phyloP scores from a whole-genome alignment of 2,329 filamentous ascomycete genomes.

The Aspergillus brunneoviolaceus region DNA sequence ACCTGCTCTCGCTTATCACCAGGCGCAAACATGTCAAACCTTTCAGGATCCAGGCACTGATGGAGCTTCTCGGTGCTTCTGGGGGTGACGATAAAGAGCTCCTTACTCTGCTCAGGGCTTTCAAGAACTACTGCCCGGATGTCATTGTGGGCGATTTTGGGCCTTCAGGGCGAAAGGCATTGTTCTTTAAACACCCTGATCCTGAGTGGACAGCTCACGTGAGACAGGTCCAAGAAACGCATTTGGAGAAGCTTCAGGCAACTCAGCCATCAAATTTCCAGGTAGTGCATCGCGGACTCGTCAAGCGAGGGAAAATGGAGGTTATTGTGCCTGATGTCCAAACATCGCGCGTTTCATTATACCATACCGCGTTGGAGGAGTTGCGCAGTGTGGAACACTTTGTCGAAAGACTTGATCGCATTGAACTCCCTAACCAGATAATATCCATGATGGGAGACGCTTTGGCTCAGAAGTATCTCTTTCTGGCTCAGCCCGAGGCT shows the following conservation, averaged over 20 bases:
- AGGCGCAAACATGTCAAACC: conserved; percentile 79
- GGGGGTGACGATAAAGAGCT: conserved; percentile 71
- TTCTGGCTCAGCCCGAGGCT: conserved; percentile 61
- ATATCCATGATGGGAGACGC: conserved; percentile 74
- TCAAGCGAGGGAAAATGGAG: conserved; percentile 52
- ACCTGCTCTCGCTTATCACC: conserved; percentile 76
- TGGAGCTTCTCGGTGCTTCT: conserved; percentile 50
- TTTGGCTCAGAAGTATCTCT: conserved; percentile 71
- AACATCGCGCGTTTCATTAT: conserved; percentile 70
- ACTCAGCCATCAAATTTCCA: conserved; percentile 59
- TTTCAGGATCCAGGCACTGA: conserved; percentile 74
- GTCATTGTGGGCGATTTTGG: conserved; percentile 73
- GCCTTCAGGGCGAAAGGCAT: conserved; percentile 36
- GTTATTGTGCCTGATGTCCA: conserved; percentile 66
- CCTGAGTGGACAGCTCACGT: conserved; percentile 70
- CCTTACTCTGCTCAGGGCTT: conserved; percentile 73
- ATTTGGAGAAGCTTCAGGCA: conserved; percentile 43
- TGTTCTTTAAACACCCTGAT: conserved; percentile 64
- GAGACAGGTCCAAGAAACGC: conserved; percentile 64
- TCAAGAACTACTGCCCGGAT: conserved; percentile 88
- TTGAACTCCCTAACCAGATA: conserved; percentile 79
- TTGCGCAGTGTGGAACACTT: conserved; percentile 70
- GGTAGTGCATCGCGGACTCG: conserved; percentile 56
- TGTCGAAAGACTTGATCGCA: conserved; percentile 70
- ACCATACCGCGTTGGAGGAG: conserved; percentile 64